These are phyloP conservation scores for Erysiphe pulchra DNA, from an alignment of 2,329 filamentous ascomycete species.

Conservation along the genomic window DNA sequence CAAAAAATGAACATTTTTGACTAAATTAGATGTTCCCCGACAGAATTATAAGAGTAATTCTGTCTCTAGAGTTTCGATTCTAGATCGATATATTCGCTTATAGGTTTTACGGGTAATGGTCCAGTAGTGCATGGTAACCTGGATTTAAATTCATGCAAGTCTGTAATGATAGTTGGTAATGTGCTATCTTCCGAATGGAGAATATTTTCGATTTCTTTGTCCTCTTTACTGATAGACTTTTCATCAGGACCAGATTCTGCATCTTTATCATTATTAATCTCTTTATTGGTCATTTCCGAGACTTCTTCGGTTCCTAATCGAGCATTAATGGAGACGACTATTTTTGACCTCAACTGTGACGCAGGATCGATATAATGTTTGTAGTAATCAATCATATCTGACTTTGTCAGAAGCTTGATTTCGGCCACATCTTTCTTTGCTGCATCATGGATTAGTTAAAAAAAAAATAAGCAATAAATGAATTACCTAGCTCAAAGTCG, in stretches of 20 bases:
- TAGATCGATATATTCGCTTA: slow-evolving; percentile 67
- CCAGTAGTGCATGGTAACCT: slow-evolving; percentile 46
- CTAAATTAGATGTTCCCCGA: too few species aligned
- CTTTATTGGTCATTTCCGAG: slow-evolving; percentile 9
- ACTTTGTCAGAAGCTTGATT: slow-evolving; percentile 50
- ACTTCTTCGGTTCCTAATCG: slow-evolving; percentile 24
- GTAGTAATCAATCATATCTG: slow-evolving; percentile 61
- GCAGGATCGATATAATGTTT: slow-evolving; percentile 46
- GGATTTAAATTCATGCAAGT: slow-evolving; percentile 61
- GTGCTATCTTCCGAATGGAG: slow-evolving; percentile 18
- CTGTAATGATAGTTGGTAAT: slow-evolving; percentile 38
- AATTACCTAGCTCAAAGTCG: slow-evolving; percentile 65
- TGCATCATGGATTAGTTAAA: slow-evolving; percentile 3
- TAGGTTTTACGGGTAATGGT: slow-evolving; percentile 43
- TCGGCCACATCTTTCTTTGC: slow-evolving; percentile 39
- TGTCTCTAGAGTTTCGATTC: slow-evolving; percentile 39
- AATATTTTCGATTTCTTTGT: slow-evolving; percentile 2
- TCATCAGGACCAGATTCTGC: slow-evolving; percentile 3
- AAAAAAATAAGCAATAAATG: not conserved
- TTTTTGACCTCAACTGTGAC: slow-evolving; percentile 52
- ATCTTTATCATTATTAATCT: slow-evolving; percentile 2
- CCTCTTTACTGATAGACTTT: slow-evolving; percentile 4
- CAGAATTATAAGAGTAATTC: not conserved
- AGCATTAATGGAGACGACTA: slow-evolving; percentile 62
- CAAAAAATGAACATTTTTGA: too few species aligned